Percentiles rank a stretch among this genome's conserved stretches.
These are phyloP conservation scores for Pleoardoris graminearum DNA, from an alignment of 2,329 filamentous ascomycete genomes.

Conservation along the genomic window DNA sequence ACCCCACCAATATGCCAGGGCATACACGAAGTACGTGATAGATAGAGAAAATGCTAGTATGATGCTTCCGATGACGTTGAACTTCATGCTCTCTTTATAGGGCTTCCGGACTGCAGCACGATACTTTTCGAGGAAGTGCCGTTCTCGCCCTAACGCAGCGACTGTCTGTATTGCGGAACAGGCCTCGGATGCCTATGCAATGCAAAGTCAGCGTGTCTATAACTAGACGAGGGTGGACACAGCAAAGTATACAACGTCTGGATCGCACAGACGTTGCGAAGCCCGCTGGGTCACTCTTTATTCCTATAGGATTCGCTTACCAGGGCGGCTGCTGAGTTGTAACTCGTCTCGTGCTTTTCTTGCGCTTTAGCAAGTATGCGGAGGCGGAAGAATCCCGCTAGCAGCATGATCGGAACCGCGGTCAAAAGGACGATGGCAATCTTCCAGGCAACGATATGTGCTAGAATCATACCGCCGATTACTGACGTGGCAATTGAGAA, in stretches of 20 bases:
- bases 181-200: conserved; percentile 61
- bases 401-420: conserved; percentile 53
- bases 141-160: conserved; percentile 49
- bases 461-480: conserved; percentile 52
- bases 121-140: conserved; percentile 45
- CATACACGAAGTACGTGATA: conserved; percentile 54
- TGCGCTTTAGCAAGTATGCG: conserved; percentile 61
- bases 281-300: neutral
- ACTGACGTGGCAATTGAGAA: conserved; percentile 54
- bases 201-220: neutral
- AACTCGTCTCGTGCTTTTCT: conserved; percentile 65
- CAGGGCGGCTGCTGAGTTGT: conserved; percentile 64
- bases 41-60: conserved; percentile 51
- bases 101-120: conserved; percentile 44
- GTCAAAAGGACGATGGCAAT: conserved; percentile 56
- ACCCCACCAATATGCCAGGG: conserved; percentile 56
- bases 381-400: conserved; percentile 52
- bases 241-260: neutral
- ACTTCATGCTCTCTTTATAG: conserved; percentile 46
- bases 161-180: conserved; percentile 68
- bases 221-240: neutral
- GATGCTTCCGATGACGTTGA: conserved; percentile 47
- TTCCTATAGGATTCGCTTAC: neutral
- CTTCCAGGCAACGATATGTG: conserved; percentile 55
- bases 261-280: neutral